Evolutionary conservation across 2,329 filamentous ascomycete genomes (phyloP).

Genomic region (Bipolaris victoriae): DNA sequence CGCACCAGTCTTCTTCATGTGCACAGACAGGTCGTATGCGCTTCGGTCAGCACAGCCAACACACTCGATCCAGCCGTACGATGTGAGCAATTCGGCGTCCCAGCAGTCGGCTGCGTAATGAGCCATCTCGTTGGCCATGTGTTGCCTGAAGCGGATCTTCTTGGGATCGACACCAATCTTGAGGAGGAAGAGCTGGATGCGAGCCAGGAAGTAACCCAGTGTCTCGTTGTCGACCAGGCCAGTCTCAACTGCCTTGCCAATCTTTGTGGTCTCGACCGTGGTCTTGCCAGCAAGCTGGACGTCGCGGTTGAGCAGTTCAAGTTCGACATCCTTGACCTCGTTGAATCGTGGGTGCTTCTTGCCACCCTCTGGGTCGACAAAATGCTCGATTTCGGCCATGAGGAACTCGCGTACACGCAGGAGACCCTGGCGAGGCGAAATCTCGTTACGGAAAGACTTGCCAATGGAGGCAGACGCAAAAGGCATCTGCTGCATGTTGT

Average conservation of each 20-base stretch:
- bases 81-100: slow-evolving; percentile 92
- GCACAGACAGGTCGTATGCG: slow-evolving; percentile 91
- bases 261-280: slow-evolving; percentile 71
- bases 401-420: slow-evolving; percentile 95
- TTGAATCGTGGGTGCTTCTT: slow-evolving; percentile 93
- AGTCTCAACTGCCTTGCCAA: slow-evolving; percentile 83
- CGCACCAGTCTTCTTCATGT: slow-evolving; percentile 89
- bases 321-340: slow-evolving; percentile 82
- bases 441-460: slow-evolving; percentile 98
- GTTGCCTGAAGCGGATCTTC: slow-evolving; percentile 95
- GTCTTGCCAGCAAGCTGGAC: slow-evolving; percentile 89
- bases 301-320: slow-evolving; percentile 82
- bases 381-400: slow-evolving; percentile 99
- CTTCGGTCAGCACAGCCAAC: slow-evolving; percentile 96
- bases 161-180: slow-evolving; percentile 84
- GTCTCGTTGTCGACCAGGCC: slow-evolving; percentile 96
- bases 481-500: slow-evolving; percentile 93
- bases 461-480: slow-evolving; percentile 97
- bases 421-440: slow-evolving; percentile 89
- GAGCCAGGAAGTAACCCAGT: slow-evolving; percentile 93
- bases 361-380: slow-evolving; percentile 89
- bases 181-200: slow-evolving; percentile 88
- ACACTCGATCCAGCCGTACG: slow-evolving; percentile 97
- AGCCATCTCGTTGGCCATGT: slow-evolving; percentile 90
- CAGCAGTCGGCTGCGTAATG: slow-evolving; percentile 98